These are phyloP conservation scores for Acrodontium crateriforme DNA, from an alignment of 2,329 filamentous ascomycete species.

Conservation along the genomic window DNA sequence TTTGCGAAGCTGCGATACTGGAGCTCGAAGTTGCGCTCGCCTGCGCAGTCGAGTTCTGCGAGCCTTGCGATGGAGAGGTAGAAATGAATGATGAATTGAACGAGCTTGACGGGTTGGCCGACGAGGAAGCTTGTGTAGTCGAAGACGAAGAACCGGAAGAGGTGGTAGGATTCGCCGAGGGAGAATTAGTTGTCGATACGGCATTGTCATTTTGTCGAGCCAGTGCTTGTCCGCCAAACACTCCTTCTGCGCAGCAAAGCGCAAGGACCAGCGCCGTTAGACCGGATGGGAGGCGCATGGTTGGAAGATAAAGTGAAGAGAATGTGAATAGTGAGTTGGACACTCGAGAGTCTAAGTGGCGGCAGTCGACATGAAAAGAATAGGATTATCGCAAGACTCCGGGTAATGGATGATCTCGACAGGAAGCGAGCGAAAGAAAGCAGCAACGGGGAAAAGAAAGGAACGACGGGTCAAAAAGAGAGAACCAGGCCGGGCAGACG, in stretches of 20 bases:
- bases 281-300: slow-evolving; percentile 2
- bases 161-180: too few relatives aligned
- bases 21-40: slow-evolving; percentile 1
- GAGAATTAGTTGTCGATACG: background rate
- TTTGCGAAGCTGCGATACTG: slow-evolving; percentile 3
- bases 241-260: background rate
- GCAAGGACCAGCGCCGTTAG: slow-evolving; percentile 2
- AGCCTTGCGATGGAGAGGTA: too few relatives aligned
- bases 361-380: too few relatives aligned
- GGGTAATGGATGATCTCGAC: too few relatives aligned
- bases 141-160: background rate
- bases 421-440: slow-evolving; percentile 22
- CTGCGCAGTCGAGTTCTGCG: slow-evolving; percentile 4
- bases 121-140: background rate
- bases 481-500: too few relatives aligned
- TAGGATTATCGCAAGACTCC: too few relatives aligned
- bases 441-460: slow-evolving; percentile 24
- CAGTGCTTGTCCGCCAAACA: background rate
- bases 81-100: too few relatives aligned
- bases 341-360: too few relatives aligned
- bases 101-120: too few relatives aligned
- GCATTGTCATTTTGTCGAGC: slow-evolving; percentile 1
- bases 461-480: too few relatives aligned
- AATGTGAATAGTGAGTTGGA: too few relatives aligned
- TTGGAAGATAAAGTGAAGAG: too few relatives aligned